Evolutionary conservation across 192 early-diverging fungal species (phyloP), one percentile per base, ranked within the genome.

Genomic region (Coemansia sp.): DNA sequence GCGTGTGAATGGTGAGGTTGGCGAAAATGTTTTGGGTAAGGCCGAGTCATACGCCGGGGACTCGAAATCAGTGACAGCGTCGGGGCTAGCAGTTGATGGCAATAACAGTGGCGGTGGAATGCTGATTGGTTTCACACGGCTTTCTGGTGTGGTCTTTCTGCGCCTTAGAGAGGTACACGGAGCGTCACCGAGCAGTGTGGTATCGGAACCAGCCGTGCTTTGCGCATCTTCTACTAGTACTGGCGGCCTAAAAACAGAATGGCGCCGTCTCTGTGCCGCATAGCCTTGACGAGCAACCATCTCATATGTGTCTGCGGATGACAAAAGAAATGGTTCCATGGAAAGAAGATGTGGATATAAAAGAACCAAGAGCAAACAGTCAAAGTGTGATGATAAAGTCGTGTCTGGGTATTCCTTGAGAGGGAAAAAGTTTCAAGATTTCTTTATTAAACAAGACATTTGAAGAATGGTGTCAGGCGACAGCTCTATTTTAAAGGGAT

Each of bases 251-350:
- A 16, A 19, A 14, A n/a, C 61, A 7, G 65, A 44, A 18, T 65
- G 65, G 16, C 74, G 69, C 52, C 74, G 58, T 30, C 58, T 56
- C 53, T 77, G 74, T 0, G 74, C 74, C 7, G 65, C 61, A 62
- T 71, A 71, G 1, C 74, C 74, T 57, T 77, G 74, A 49, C 74
- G 74, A 30, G 61, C 64, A 30, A 77, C 48, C 7, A 77, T 52
- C 49, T 64, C 25, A 18, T 64, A 65, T 31, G 74, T 71, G 38
- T 63, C 62, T 34, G 56, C 68, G 2, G 49, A 34, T 7, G 74
- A 64, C 19, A 77, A 32, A 18, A 52, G 41, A 61, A 71, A 59
- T 14, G 69, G 48, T 24, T 68, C 68, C 74, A 77, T 77, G 9
- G 16, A 24, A 24, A 19, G 25, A 16, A 23, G 3, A 54, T 47